A percentile compares a stretch with the other conserved stretches of the same genome.
Evolutionary conservation across 2,329 filamentous ascomycete species (phyloP).

Genomic region (Xylaria sp.): DNA sequence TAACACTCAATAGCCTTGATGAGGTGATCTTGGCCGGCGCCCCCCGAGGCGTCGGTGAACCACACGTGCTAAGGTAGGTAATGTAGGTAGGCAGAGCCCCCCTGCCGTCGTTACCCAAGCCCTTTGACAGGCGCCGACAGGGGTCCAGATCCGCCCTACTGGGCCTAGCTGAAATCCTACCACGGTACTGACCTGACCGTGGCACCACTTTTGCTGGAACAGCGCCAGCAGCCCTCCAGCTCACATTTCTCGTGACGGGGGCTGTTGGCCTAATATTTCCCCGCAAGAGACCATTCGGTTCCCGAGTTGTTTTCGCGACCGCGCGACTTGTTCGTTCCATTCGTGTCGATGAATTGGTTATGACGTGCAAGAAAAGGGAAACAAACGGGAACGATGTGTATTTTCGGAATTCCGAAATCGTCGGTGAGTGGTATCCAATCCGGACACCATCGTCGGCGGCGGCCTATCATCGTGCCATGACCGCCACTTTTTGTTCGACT

Average conservation of each 20-base stretch:
- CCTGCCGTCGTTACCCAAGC: not conserved
- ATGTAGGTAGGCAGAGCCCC: not conserved
- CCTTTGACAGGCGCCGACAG: constrained; percentile 1
- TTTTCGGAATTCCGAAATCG: constrained; percentile 3
- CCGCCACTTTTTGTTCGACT: constrained; percentile 8
- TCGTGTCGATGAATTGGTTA: constrained; percentile 1
- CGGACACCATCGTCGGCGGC: not conserved
- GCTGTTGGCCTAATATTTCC: constrained; percentile 23
- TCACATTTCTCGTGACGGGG: not conserved
- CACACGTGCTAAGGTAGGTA: not conserved
- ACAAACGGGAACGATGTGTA: constrained; percentile 4
- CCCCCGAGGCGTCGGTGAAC: constrained; percentile 18
- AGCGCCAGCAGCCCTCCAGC: not conserved
- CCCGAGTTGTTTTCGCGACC: constrained; percentile 28
- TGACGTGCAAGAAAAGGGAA: constrained; percentile 9
- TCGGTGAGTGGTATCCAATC: constrained; percentile 4
- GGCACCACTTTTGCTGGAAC: constrained; percentile 27
- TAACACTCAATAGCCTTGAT: constrained; percentile 24
- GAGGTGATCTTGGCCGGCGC: constrained; percentile 33
- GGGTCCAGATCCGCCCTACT: constrained; percentile 12
- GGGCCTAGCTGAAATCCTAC: constrained; percentile 32
- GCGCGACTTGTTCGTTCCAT: constrained; percentile 1
- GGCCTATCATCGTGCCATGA: constrained; percentile 10
- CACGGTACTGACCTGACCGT: constrained; percentile 37
- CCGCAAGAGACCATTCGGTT: constrained; percentile 2